Base-by-base conservation (phyloP, 2,329 filamentous ascomycete species). In the Elsinoe fawcettii region DNA sequence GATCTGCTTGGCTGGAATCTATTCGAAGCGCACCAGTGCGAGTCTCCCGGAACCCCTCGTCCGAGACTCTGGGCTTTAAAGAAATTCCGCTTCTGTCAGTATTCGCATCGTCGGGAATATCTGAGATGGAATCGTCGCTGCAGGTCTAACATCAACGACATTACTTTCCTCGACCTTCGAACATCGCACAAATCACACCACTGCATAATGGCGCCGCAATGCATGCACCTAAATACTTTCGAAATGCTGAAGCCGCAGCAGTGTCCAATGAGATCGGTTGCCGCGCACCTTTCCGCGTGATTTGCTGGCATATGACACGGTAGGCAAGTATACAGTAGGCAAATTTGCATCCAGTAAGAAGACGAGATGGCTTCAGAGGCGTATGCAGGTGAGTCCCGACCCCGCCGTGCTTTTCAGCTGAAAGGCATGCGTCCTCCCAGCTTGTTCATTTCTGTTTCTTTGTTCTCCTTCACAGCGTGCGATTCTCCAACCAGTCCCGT, bases 1-100 rank as follows among this genome's bases (percentile, higher is more conserved):
- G 16, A 53, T 53, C 49, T 53, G 49, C 49, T 53, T 51, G 46
- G 46, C 46, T 11, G 25, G 16, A 47, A 51, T 51, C 27, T 51
- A 46, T 46, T 25, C 22, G 41, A 46, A 8, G 41, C 41, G 25
- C 41, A 46, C 41, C 41, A 23, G 12, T 16, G n/a, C n/a, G 18
- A 23, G 25, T 20, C 1, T 46, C 20, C 41, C 41, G 8, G 8
- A 25, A 46, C 7, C 6, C 41, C 11, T 20, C n/a, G 3, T 43
- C 39, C 39, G 39, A 16, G 11, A 11, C 37, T 9, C 27, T 30
- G 9, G 27, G 5, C 27, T 9, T 30, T 30, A 9, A 9, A 30
- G 5, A 9, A 30, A 5, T 30, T n/a, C n/a, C n/a, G n/a, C n/a
- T n/a, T n/a, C n/a, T n/a, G n/a, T n/a, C n/a, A n/a, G n/a, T n/a